Evolutionary conservation across 2,329 filamentous ascomycete species (phyloP), one percentile per base, ranked within the genome.

Genomic region (Rosellinia necatrix): DNA sequence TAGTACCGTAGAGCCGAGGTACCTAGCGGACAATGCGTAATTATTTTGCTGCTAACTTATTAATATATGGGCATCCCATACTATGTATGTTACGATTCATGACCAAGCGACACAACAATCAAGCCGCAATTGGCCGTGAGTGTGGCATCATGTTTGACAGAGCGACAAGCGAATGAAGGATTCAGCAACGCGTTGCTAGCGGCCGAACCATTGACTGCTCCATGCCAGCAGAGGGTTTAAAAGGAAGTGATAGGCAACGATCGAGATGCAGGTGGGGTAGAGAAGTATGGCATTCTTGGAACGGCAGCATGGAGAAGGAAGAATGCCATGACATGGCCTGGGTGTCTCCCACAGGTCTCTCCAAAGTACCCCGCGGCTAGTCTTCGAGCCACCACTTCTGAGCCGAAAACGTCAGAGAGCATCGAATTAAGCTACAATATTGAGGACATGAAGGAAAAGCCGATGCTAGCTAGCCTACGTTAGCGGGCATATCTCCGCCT

Each of bases 241-340:
- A 53, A 17, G 56, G 61, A 53, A 67, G 56, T 54, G 62, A 64
- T 66, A 47, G 60, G 44, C 62, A 57, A 51, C 54, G 64, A 69
- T 71, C 66, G 61, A 65, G 66, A 69, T 68, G 59, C 37, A 52
- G 46, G 63, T 56, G 51, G 62, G 46, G 58, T 17, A 8, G 6
- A n/a, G 15, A 41, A 61, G 55, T 49, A 68, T 68, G 64, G 65
- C 66, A 69, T 69, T 70, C 60, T 68, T 58, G 38, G 53, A 58
- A 65, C 62, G 62, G 47, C 61, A 61, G 58, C 57, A 65, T 67
- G 46, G 59, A 54, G 55, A 61, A 67, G 38, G 44, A 54, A 64
- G 53, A 69, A 64, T 70, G 56, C 66, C 66, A 68, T 68, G 54
- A 56, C 55, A 59, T 56, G 19, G 59, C 55, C 35, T 56, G 48